Evolutionary conservation across 176 grass and related monocot genomes (phyloP).

Genomic region (Panicum miliaceum): DNA sequence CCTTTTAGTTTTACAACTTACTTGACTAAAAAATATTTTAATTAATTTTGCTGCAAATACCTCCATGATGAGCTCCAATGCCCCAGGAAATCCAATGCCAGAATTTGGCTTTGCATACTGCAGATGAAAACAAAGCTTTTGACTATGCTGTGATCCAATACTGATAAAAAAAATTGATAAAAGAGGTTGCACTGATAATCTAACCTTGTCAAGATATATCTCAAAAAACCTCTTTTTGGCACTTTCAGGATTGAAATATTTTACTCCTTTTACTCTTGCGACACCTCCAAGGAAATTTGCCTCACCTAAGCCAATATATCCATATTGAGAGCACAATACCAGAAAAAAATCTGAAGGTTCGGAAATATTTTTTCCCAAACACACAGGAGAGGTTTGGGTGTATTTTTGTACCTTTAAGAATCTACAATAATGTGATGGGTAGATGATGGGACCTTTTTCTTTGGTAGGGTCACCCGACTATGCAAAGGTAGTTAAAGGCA

Average conservation of each 20-base stretch:
- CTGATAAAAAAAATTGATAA: conserved; percentile 16
- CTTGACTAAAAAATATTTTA: conserved; percentile 23
- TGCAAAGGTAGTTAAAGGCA: conserved; percentile 9
- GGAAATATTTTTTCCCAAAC: neutral
- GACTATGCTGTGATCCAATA: conserved; percentile 28
- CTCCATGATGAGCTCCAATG: conserved; percentile 88
- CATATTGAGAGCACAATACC: conserved; percentile 17
- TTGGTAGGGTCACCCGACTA: neutral
- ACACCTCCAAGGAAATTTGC: conserved; percentile 98
- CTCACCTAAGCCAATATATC: conserved; percentile 64
- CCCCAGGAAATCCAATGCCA: conserved; percentile 92
- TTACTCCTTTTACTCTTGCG: conserved; percentile 80
- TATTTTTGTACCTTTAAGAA: neutral
- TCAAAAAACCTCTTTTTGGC: conserved; percentile 88
- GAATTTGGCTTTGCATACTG: conserved; percentile 94
- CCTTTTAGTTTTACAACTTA: conserved; percentile 20
- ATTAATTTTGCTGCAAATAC: conserved; percentile 48
- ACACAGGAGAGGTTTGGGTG: no score
- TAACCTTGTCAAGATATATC: conserved; percentile 91
- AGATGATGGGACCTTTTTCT: neutral
- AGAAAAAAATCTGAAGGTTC: conserved; percentile 26
- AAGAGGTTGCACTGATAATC: neutral
- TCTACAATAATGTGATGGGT: neutral
- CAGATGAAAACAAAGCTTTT: conserved; percentile 44
- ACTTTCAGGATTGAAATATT: conserved; percentile 69